phyloP scores from a whole-genome alignment of 2,329 filamentous ascomycete species.

The Shiraia bambusicola region DNA sequence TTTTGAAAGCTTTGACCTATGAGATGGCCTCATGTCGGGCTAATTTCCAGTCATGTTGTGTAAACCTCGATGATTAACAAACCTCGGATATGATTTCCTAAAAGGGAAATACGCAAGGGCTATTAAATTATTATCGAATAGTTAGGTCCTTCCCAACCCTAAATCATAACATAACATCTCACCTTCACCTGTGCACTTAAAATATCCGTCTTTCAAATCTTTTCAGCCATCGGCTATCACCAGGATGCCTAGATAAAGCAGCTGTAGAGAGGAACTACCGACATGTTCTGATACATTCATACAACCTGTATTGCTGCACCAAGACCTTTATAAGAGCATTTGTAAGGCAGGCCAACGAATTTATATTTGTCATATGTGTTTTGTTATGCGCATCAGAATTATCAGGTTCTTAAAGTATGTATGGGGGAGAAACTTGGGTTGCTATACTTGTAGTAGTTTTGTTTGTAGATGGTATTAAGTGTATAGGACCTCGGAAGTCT shows the following conservation, averaged over 20 bases:
- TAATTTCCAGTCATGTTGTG: too few species aligned
- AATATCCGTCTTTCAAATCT: too few species aligned
- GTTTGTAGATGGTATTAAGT: conserved; percentile 72
- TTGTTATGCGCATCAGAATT: conserved; percentile 70
- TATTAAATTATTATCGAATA: too few species aligned
- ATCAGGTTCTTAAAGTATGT: conserved; percentile 64
- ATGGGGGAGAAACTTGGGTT: conserved; percentile 45
- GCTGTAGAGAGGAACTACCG: conserved; percentile 17
- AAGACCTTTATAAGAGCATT: conserved; percentile 69
- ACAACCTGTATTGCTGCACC: conserved; percentile 61
- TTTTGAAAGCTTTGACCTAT: too few species aligned
- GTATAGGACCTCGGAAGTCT: conserved; percentile 65
- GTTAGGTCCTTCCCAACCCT: too few species aligned
- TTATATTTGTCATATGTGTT: conserved; percentile 68
- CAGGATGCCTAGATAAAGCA: conserved; percentile 25
- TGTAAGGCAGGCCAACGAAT: conserved; percentile 71
- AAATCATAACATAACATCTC: too few species aligned
- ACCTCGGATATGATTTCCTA: too few species aligned
- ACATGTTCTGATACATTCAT: conserved; percentile 26
- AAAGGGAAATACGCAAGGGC: too few species aligned
- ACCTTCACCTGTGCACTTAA: too few species aligned
- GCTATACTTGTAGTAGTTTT: conserved; percentile 53
- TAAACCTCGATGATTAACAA: too few species aligned
- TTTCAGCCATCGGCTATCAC: too few species aligned
- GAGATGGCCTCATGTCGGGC: too few species aligned